Percentiles rank a stretch among this genome's conserved stretches.
Evolutionary conservation across 768 basidiomycete species (phyloP).

Genomic region (Tricholoma saponaceum): DNA sequence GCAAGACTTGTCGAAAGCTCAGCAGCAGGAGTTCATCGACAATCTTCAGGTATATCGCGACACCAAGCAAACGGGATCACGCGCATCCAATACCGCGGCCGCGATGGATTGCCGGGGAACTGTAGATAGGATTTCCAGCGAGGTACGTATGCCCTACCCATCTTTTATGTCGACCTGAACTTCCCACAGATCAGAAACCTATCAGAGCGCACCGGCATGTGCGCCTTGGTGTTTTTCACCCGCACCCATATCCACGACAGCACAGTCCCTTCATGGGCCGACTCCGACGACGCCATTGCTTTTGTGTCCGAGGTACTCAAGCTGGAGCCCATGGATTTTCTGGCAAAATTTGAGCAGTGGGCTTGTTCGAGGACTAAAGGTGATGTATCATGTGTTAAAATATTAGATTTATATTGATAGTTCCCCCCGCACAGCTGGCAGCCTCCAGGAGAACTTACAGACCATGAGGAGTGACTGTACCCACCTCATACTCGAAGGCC

Average conservation of each 20-base stretch:
- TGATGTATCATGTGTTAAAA: neutral
- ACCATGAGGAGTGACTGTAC: neutral
- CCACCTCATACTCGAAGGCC: neutral
- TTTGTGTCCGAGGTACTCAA: neutral
- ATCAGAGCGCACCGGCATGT: neutral
- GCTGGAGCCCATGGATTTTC: neutral
- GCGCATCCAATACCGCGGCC: neutral
- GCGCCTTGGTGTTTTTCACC: neutral
- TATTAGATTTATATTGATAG: neutral
- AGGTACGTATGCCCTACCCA: neutral
- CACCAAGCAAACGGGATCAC: neutral
- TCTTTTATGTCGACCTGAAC: neutral
- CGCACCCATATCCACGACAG: neutral
- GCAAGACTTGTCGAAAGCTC: neutral
- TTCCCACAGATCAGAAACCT: neutral
- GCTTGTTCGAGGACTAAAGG: neutral
- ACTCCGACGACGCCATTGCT: neutral
- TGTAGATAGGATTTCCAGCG: neutral
- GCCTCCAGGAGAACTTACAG: neutral
- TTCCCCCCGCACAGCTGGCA: neutral
- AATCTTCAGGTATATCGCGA: neutral
- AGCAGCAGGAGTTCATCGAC: neutral
- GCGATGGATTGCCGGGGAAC: neutral
- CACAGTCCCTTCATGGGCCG: neutral
- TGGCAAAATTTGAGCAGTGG: neutral